Evolutionary conservation across 768 basidiomycete species (phyloP).

Genomic region (Mycena vulgaris): DNA sequence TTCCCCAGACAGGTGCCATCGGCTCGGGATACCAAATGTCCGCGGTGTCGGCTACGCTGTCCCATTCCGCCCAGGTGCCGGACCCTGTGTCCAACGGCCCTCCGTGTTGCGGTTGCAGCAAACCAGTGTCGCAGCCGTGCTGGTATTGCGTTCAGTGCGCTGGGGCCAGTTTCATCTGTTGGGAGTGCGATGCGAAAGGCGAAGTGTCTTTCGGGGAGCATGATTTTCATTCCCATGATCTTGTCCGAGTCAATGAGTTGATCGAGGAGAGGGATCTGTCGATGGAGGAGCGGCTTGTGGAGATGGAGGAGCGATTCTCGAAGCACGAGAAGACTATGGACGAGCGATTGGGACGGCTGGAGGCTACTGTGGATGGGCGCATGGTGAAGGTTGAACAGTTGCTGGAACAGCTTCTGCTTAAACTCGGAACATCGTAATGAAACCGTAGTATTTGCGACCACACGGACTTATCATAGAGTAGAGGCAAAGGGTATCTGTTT

Average conservation of each 20-base stretch:
- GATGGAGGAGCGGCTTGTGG: slow-evolving; percentile 40
- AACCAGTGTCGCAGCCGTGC: slow-evolving; percentile 42
- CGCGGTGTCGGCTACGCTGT: background rate
- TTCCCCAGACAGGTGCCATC: background rate
- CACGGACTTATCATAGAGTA: too few species aligned
- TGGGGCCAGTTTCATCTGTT: slow-evolving; percentile 44
- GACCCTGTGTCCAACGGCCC: slow-evolving; percentile 22
- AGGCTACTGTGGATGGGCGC: slow-evolving; percentile 36
- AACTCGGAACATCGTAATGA: background rate
- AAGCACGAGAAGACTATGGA: slow-evolving; percentile 24
- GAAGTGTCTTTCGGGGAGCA: slow-evolving; percentile 28
- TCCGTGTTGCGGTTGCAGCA: slow-evolving; percentile 41
- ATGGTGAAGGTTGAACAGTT: slow-evolving; percentile 37
- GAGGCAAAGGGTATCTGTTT: too few species aligned
- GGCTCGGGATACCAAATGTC: slow-evolving; percentile 1
- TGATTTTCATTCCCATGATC: slow-evolving; percentile 39
- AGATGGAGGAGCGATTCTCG: slow-evolving; percentile 35
- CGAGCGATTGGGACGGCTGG: slow-evolving; percentile 28
- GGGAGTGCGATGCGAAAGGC: slow-evolving; percentile 38
- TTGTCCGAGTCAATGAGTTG: slow-evolving; percentile 36
- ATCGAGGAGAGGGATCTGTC: slow-evolving; percentile 33
- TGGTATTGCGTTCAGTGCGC: slow-evolving; percentile 50
- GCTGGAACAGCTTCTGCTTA: slow-evolving; percentile 29
- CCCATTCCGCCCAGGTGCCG: background rate
- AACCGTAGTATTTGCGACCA: too few species aligned